Base-by-base conservation (phyloP, 257 asterid species). In the Schizonepeta tenuifolia region DNA sequence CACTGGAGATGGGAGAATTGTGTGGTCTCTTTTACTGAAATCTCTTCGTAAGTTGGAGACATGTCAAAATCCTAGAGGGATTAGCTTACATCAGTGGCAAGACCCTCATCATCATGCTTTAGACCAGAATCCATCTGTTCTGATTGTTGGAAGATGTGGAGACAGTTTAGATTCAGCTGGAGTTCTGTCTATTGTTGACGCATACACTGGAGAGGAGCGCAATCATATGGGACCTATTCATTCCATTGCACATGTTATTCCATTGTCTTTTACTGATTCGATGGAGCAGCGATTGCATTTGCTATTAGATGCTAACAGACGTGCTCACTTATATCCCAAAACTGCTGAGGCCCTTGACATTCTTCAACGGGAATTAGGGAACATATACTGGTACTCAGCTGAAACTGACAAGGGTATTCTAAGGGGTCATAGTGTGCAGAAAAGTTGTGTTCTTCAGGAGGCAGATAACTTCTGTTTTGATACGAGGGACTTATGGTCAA, bases 31-130 rank as follows among this genome's bases (percentile, higher is more conserved):
- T 65, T 77, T 87, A 44, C 67, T 88, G 74, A 76, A 81, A 31
- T 72, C 86, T 75, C 90, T 85, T 60, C 86, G 95, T 35, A 84
- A 83, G 79, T 92, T 98, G 12, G 89, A 83, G 75, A 75, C 85
- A 4, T 95, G 98, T 50, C 77, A 87, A 78, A 77, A 65, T 71
- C 99, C 99, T 35, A 83, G 74, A 74, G 93, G 85, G 65, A 83
- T 95, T 67, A 90, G 90, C 65, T 81, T 95, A 72, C 78, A 86
- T 71, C 97, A 88, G 79, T 95, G 99, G 99, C 99, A 92, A 75
- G 96, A 88, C 74, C 99, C 99, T 70, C 99, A 95, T 85, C 99
- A 94, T 85, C 99, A 95, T 82, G 98, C 93, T 28, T 55, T 95
- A 87, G 96, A 94, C 70, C 95, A 91, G 81, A 87, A 94, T 72